Percentiles rank a stretch among this genome's conserved stretches.
Conservation (phyloP, 257 asterid species). For the Solanum rostratum region DNA sequence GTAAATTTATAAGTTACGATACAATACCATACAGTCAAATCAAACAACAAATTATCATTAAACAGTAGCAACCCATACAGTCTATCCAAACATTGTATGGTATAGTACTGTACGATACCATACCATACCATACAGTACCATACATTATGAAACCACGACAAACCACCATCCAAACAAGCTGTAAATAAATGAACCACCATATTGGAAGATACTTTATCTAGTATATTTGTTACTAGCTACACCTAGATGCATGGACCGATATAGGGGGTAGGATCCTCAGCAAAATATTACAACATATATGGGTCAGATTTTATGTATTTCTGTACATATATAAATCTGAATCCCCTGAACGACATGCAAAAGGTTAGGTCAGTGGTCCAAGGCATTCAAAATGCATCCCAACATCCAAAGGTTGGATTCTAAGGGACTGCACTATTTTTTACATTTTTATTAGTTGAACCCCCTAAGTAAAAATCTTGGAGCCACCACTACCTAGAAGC, state of each 20-base stretch:
- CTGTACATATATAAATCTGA: too few relatives aligned
- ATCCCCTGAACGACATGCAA: too few relatives aligned
- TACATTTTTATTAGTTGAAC: not conserved
- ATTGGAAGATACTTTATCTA: not conserved
- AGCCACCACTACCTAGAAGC: not conserved
- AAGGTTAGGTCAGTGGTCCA: not conserved
- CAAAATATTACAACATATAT: not conserved
- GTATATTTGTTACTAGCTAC: not conserved
- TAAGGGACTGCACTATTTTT: not conserved
- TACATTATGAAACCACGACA: too few relatives aligned
- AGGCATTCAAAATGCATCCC: not conserved
- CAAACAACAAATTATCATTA: too few relatives aligned
- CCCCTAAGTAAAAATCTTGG: not conserved
- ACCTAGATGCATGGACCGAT: not conserved
- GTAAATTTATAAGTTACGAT: too few relatives aligned
- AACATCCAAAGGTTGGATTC: not conserved
- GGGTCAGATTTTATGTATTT: too few relatives aligned
- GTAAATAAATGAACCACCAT: not conserved
- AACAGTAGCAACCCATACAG: too few relatives aligned
- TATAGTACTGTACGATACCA: too few relatives aligned
- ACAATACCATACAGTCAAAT: too few relatives aligned
- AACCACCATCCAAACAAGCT: too few relatives aligned
- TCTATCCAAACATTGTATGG: too few relatives aligned
- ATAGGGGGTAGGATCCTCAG: not conserved
- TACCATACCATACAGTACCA: too few relatives aligned